These are phyloP conservation scores for Veloboletus limbatus DNA, from an alignment of 1,284 basidiomycete genomes.

Conservation along the genomic window DNA sequence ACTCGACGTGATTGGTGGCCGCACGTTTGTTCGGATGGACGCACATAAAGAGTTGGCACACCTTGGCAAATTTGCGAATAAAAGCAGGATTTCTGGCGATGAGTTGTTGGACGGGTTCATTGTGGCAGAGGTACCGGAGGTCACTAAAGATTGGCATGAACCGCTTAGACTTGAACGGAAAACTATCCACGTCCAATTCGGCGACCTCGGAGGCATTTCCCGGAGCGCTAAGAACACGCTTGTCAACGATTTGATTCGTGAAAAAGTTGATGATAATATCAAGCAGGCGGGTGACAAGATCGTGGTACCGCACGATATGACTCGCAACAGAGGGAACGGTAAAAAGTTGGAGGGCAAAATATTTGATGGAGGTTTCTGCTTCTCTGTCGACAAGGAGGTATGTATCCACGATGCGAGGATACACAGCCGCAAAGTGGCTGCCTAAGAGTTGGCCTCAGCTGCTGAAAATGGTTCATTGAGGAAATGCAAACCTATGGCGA, in stretches of 20 bases:
- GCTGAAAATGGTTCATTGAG: neutral
- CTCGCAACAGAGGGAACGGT: slow-evolving; percentile 82
- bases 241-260: slow-evolving; percentile 76
- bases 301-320: slow-evolving; percentile 74
- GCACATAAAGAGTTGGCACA: slow-evolving; percentile 86
- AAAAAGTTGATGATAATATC: slow-evolving; percentile 85
- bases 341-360: slow-evolving; percentile 87
- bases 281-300: slow-evolving; percentile 74
- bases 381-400: slow-evolving; percentile 91
- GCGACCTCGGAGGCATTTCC: slow-evolving; percentile 20
- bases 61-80: slow-evolving; percentile 53
- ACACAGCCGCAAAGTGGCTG: slow-evolving; percentile 80
- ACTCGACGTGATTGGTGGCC: slow-evolving; percentile 81
- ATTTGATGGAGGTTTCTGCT: slow-evolving; percentile 89
- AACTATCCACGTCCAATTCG: slow-evolving; percentile 74
- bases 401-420: slow-evolving; percentile 84
- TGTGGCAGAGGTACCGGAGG: slow-evolving; percentile 76
- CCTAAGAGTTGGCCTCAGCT: slow-evolving; percentile 44
- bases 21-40: slow-evolving; percentile 89
- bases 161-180: slow-evolving; percentile 89
- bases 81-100: slow-evolving; percentile 61
- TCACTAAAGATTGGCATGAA: slow-evolving; percentile 91
- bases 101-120: slow-evolving; percentile 71
- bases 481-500: slow-evolving; percentile 60
- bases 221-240: slow-evolving; percentile 55